phyloP scores from a whole-genome alignment of 2,329 filamentous ascomycete species.

The Macroventuria anomochaeta region DNA sequence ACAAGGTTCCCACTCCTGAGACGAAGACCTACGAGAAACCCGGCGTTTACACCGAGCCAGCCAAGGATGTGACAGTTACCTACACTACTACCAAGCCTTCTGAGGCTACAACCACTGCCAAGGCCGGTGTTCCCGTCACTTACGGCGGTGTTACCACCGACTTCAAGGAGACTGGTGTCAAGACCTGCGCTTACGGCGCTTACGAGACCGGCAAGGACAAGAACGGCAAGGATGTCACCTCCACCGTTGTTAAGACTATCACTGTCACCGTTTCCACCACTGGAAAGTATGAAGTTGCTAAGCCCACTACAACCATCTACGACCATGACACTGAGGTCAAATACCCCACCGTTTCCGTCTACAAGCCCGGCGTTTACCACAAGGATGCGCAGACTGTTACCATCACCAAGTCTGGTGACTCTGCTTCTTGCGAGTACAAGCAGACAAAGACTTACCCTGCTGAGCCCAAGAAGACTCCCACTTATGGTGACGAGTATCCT shows the following conservation, averaged over 20 bases:
- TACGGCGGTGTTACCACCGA: constrained; percentile 35
- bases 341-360: constrained; percentile 34
- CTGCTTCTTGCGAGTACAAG: constrained; percentile 40
- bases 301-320: constrained; percentile 43
- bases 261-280: constrained; percentile 33
- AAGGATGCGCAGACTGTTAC: constrained; percentile 39
- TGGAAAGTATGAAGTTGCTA: constrained; percentile 40
- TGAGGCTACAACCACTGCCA: constrained; percentile 32
- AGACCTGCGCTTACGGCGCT: constrained; percentile 34
- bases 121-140: constrained; percentile 32
- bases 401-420: constrained; percentile 39
- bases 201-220: constrained; percentile 29
- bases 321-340: constrained; percentile 34
- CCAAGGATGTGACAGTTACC: constrained; percentile 33
- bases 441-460: constrained; percentile 29
- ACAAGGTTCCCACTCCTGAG: constrained; percentile 35
- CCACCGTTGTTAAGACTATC: constrained; percentile 33
- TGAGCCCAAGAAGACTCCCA: constrained; percentile 19
- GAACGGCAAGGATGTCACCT: constrained; percentile 23
- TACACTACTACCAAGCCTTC: constrained; percentile 29
- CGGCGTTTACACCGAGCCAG: constrained; percentile 40
- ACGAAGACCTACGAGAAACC: constrained; percentile 38
- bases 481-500: constrained; percentile 14
- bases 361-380: constrained; percentile 38
- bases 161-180: constrained; percentile 31